Conservation (phyloP, 2,329 filamentous ascomycete species). For the Colletotrichum sansevieriae region DNA sequence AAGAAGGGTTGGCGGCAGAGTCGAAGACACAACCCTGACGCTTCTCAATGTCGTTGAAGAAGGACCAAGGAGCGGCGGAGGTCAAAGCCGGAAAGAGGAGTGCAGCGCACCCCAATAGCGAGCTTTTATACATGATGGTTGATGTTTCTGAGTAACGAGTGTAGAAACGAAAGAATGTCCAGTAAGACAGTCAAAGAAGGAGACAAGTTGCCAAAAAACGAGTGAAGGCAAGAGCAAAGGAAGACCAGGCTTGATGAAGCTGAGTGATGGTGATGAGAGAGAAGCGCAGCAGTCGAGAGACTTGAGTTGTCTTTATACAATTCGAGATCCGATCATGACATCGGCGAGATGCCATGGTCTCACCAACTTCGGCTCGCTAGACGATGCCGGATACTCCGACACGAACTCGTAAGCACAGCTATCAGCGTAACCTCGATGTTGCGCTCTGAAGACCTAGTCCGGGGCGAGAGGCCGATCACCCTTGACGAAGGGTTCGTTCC, state of each 20-base stretch:
- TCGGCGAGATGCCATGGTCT: constrained; percentile 9
- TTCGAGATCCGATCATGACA: constrained; percentile 12
- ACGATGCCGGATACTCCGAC: not conserved
- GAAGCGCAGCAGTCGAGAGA: not conserved
- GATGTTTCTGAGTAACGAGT: constrained; percentile 24
- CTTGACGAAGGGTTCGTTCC: constrained; percentile 22
- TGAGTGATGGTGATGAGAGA: constrained; percentile 26
- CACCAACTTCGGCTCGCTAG: not conserved
- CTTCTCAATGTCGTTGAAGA: constrained; percentile 22
- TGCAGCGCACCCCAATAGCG: constrained; percentile 35
- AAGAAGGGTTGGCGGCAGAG: constrained; percentile 38
- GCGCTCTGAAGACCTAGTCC: constrained; percentile 5
- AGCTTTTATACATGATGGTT: constrained; percentile 36
- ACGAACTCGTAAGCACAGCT: constrained; percentile 14
- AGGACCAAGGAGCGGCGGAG: constrained; percentile 27
- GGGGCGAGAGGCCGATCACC: constrained; percentile 23
- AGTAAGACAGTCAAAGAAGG: constrained; percentile 2
- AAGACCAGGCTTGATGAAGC: constrained; percentile 30
- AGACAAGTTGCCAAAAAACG: constrained; percentile 21
- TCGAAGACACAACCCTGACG: constrained; percentile 39
- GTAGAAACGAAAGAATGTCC: constrained; percentile 22
- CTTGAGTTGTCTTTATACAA: constrained; percentile 31
- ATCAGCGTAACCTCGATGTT: constrained; percentile 27
- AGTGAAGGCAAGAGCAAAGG: constrained; percentile 26
- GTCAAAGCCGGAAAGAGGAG: constrained; percentile 35